Evolutionary conservation across 129 eudicot species (phyloP).

Genomic region (Sambucus nigra): DNA sequence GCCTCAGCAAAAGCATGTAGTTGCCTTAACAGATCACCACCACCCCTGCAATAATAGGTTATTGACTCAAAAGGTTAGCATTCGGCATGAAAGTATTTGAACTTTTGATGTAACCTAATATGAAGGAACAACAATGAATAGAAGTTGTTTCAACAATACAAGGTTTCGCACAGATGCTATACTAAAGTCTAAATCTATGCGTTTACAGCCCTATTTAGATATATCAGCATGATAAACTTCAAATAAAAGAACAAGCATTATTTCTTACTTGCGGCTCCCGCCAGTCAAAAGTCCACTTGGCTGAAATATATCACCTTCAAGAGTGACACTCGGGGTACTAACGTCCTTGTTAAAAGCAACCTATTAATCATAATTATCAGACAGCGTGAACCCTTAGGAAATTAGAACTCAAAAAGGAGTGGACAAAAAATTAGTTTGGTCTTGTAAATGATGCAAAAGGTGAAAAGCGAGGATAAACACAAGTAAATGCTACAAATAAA

Average conservation of each 20-base stretch:
- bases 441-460: too few relatives aligned
- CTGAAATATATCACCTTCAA: conserved; percentile 90
- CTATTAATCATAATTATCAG: conserved; percentile 46
- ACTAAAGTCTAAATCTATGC: too few relatives aligned
- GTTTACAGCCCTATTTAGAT: too few relatives aligned
- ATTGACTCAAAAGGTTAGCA: conserved; percentile 1
- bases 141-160: not conserved
- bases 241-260: not conserved
- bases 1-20: conserved; percentile 80
- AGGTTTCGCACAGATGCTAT: not conserved
- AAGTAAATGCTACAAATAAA: too few relatives aligned
- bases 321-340: conserved; percentile 69
- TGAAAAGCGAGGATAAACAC: not conserved
- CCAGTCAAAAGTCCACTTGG: conserved; percentile 97
- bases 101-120: not conserved
- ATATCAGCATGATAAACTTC: not conserved
- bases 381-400: too few relatives aligned
- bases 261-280: conserved; percentile 89
- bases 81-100: not conserved
- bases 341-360: conserved; percentile 73
- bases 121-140: not conserved
- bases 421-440: too few relatives aligned
- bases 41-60: conserved; percentile 58
- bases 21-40: conserved; percentile 77
- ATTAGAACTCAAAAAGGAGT: too few relatives aligned